These are phyloP conservation scores for Zhuliangozyma blackwelliae DNA, from an alignment of 1,139 yeast genomes.

Conservation along the genomic window DNA sequence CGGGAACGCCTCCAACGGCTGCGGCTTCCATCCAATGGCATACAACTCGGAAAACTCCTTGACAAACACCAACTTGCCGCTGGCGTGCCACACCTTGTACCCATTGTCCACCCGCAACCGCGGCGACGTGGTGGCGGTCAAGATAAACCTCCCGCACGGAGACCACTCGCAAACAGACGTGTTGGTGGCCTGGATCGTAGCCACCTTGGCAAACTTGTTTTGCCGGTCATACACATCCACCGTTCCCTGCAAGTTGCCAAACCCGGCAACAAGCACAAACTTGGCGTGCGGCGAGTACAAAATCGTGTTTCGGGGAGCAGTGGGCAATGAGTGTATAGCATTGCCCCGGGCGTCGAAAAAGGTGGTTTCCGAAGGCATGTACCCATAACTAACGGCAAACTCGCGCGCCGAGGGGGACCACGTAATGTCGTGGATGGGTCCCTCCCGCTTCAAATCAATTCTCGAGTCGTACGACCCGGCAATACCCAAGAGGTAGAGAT, in stretches of 20 bases:
- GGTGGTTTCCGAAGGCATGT: slow-evolving; percentile 95
- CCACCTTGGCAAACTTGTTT: slow-evolving; percentile 73
- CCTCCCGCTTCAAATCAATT: slow-evolving; percentile 83
- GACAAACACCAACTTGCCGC: slow-evolving; percentile 74
- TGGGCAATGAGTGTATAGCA: slow-evolving; percentile 75
- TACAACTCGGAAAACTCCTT: slow-evolving; percentile 79
- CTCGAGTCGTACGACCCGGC: slow-evolving; percentile 91
- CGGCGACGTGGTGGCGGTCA: slow-evolving; percentile 97
- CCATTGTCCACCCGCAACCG: slow-evolving; percentile 96
- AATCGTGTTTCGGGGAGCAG: slow-evolving; percentile 86
- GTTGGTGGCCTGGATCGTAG: slow-evolving; percentile 86
- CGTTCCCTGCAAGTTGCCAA: slow-evolving; percentile 96
- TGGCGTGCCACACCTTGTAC: slow-evolving; percentile 87
- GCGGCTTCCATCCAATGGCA: slow-evolving; percentile 87
- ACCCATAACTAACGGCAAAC: slow-evolving; percentile 96
- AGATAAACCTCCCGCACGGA: slow-evolving; percentile 91
- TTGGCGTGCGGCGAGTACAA: slow-evolving; percentile 92
- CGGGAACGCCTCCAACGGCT: slow-evolving; percentile 56
- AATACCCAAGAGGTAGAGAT: slow-evolving; percentile 83
- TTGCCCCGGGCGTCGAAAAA: slow-evolving; percentile 95
- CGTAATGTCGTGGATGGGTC: slow-evolving; percentile 94
- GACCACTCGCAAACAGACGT: slow-evolving; percentile 97
- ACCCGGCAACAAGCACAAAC: slow-evolving; percentile 90
- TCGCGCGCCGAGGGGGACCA: slow-evolving; percentile 98
- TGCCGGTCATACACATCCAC: slow-evolving; percentile 94